Conservation (phyloP, 2,329 filamentous ascomycete genomes). For the Cercospora sp. region DNA sequence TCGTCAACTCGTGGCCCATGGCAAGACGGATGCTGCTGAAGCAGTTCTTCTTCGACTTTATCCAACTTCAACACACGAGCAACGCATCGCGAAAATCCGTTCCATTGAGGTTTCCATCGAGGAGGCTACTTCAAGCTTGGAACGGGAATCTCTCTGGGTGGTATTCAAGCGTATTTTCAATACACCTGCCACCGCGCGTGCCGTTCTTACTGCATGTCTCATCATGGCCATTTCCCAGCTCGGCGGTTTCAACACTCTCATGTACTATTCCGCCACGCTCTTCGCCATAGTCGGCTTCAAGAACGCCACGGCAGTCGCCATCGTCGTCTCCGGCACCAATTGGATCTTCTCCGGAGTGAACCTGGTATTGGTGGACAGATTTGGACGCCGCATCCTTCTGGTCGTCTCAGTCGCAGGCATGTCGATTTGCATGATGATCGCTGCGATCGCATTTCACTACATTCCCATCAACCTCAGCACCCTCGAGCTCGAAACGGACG, state of each 20-base stretch:
- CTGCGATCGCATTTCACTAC: slow-evolving; percentile 50
- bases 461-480: slow-evolving; percentile 50
- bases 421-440: slow-evolving; percentile 46
- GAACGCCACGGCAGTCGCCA: slow-evolving; percentile 52
- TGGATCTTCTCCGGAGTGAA: slow-evolving; percentile 55
- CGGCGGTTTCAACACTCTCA: neutral
- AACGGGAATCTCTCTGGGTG: neutral
- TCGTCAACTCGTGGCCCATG: neutral
- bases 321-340: slow-evolving; percentile 49
- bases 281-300: slow-evolving; percentile 41
- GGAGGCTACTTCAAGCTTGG: neutral
- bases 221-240: neutral
- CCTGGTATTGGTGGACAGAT: slow-evolving; percentile 49
- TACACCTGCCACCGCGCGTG: neutral
- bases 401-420: slow-evolving; percentile 50
- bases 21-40: neutral
- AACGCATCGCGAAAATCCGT: neutral
- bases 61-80: neutral
- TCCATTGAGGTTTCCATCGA: neutral
- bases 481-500: slow-evolving; percentile 42
- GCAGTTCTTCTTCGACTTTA: neutral
- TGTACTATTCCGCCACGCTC: neutral
- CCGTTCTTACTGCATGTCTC: neutral
- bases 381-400: slow-evolving; percentile 50
- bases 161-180: neutral